Evolutionary conservation across 768 basidiomycete species (phyloP), one percentile per base, ranked within the genome.

Genomic region (Lentinus tigrinus): DNA sequence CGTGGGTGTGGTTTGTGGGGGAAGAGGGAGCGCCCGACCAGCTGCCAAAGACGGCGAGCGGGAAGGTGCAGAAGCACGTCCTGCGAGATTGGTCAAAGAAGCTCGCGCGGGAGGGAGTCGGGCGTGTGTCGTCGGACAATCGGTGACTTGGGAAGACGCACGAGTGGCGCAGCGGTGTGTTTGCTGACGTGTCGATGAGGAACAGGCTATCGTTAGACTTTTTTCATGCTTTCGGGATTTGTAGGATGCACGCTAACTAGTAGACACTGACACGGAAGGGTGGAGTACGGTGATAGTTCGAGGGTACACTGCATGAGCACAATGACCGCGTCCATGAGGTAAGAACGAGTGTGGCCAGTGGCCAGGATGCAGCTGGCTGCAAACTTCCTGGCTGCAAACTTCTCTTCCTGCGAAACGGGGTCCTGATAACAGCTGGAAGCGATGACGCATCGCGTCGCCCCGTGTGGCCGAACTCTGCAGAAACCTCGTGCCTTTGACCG

Each of bases 11-110:
- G 88, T 92, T 92, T 60, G 61, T 89, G 1, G 87, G 85, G 14
- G 87, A 91, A 64, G 87, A 87, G 44, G 82, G 80, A 1, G 71
- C 70, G 2, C 73, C 77, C 8, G 70, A 67, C 9, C 86, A 90
- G 61, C 68, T 93, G 8, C 91, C 92, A 0, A 92, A 90, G 76
- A 94, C 92, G 10, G 91, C 88, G 14, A 93, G 91, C 62, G 91
- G 91, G 39, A 94, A 94, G 70, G 85, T 94, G 42, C 83, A 84
- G 85, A 94, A 93, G 73, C 89, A 91, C 68, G 67, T 92, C 3
- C 68, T 94, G 44, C 76, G 91, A 28, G 72, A 76, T 21, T 91
- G 90, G 91, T 83, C 86, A 67, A 77, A 74, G 42, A 78, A 82
- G 8, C 65, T 88, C 39, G 83, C 78, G 24, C 64, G 71, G 64